Base-by-base conservation (phyloP, 1,284 basidiomycete genomes). In the Leccinum griseonigrum region DNA sequence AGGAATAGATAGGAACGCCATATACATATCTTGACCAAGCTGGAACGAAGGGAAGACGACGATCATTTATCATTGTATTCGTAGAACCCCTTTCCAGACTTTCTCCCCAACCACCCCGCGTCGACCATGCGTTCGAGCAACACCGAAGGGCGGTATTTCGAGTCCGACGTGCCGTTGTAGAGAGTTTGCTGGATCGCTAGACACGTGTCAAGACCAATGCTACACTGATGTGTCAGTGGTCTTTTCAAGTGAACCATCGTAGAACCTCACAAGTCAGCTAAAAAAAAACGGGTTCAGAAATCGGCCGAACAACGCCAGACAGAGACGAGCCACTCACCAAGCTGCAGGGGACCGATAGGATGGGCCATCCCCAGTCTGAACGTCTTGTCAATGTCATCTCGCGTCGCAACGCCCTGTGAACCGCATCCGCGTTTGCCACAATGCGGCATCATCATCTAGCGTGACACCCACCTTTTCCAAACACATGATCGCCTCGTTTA, bases 81-180 rank as follows among this genome's bases (percentile, higher is more conserved):
- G 71, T 96, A 97, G 76, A 97, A 95, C 29, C 93, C 93, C 74
- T 89, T 92, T 3, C 92, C 91, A 63, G 84, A 91, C 81, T 96
- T 98, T 80, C 85, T 91, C n/a, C 96, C 96, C 60, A 90, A 83
- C 93, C 94, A 98, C 46, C 92, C 91, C 16, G 96, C 97, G 73
- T 98, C 94, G 9, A 98, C 96, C 96, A 98, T 98, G 38, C 94
- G 83, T 67, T 95, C 91, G 10, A 98, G 83, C 28, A 98, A 81
- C 26, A 96, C 84, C 58, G 91, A 90, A 0, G 96, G 95, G n/a
- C 96, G 85, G 76, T 98, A 98, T 76, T 98, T 98, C n/a, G 91
- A 92, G 77, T 98, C 96, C 0, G 91, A 87, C 11, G 94, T 97
- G 63, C 96, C 95, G 61, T 83, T 83, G 69, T 93, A 91, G 14